Conservation (phyloP, 768 basidiomycete genomes). For the Suillus cothurnatus region DNA sequence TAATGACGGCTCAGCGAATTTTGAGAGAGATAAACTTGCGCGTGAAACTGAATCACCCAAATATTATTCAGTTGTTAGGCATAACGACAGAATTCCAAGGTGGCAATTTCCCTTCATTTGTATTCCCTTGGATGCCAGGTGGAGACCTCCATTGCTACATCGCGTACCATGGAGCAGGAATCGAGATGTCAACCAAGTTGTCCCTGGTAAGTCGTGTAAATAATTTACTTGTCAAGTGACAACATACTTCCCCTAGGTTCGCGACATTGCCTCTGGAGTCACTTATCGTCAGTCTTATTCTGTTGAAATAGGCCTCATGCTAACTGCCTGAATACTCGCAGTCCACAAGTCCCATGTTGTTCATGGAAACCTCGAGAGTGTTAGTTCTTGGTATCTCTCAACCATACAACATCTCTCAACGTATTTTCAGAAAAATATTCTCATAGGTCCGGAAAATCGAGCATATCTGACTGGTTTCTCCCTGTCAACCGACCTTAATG, state of each 20-base stretch:
- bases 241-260: not conserved
- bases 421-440: not conserved
- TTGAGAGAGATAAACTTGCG: not conserved
- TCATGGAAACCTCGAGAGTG: conserved; percentile 2
- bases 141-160: conserved; percentile 5
- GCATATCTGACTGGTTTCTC: conserved; percentile 6
- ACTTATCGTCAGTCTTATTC: not conserved
- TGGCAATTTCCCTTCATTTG: not conserved
- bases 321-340: not conserved
- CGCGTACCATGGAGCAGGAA: not conserved
- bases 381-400: not conserved
- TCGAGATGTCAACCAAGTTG: not conserved
- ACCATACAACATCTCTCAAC: not conserved
- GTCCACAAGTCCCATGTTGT: not conserved
- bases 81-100: not conserved
- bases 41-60: not conserved
- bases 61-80: conserved; percentile 1
- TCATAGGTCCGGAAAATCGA: not conserved
- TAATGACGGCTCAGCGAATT: not conserved
- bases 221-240: not conserved
- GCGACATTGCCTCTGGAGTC: not conserved
- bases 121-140: not conserved
- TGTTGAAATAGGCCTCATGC: not conserved
- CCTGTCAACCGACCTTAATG: not conserved
- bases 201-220: not conserved